These are phyloP conservation scores for Elasticomyces elasticus DNA, from an alignment of 495 filamentous ascomycete genomes.

Conservation along the genomic window DNA sequence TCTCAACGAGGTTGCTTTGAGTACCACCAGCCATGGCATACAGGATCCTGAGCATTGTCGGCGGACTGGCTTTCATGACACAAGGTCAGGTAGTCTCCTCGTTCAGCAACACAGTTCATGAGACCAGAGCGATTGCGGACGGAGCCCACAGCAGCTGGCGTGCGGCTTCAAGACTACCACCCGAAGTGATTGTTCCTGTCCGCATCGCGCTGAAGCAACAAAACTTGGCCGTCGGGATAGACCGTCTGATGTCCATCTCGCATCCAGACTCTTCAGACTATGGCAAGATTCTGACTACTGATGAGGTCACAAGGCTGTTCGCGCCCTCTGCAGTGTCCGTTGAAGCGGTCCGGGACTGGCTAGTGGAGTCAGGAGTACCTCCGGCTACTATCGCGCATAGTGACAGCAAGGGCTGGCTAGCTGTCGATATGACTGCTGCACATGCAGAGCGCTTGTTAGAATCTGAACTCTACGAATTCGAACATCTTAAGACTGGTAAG, in stretches of 20 bases:
- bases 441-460: constrained; percentile 11
- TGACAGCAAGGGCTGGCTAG: constrained; percentile 20
- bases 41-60: too few species aligned
- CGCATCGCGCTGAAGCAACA: neutral
- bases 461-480: constrained; percentile 13
- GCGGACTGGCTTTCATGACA: too few species aligned
- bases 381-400: constrained; percentile 3
- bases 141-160: too few species aligned
- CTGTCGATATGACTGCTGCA: constrained; percentile 1
- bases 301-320: constrained; percentile 10
- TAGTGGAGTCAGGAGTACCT: too few species aligned
- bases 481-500: too few species aligned
- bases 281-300: constrained; percentile 5
- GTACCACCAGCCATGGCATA: too few species aligned
- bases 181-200: constrained; percentile 2
- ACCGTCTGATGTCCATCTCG: constrained; percentile 14
- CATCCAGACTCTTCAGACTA: constrained; percentile 14
- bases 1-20: too few species aligned
- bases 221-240: constrained; percentile 3
- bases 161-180: too few species aligned
- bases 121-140: too few species aligned
- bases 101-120: too few species aligned
- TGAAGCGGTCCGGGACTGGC: constrained; percentile 11
- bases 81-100: too few species aligned
- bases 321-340: constrained; percentile 4